These are phyloP conservation scores for Kodamaea suecica DNA, from an alignment of 1,139 yeast genomes.

Conservation along the genomic window DNA sequence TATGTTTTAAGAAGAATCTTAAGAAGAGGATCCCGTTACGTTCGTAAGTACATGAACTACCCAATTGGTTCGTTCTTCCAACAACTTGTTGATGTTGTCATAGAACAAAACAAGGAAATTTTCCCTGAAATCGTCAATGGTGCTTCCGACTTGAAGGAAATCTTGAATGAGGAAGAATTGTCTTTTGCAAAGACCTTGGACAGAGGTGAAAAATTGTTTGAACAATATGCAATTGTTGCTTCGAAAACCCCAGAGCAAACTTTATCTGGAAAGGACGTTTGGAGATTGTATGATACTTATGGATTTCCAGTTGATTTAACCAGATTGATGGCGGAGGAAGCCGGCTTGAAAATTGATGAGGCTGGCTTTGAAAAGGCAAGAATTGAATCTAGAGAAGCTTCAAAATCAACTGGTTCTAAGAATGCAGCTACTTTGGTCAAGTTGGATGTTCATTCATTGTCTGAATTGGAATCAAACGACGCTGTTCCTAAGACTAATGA, in stretches of 20 bases:
- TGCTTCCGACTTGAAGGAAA: conserved; percentile 77
- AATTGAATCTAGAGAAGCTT: conserved; percentile 87
- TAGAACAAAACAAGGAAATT: conserved; percentile 79
- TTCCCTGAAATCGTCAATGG: conserved; percentile 87
- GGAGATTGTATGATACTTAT: conserved; percentile 98
- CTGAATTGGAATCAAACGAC: conserved; percentile 55
- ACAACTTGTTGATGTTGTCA: conserved; percentile 86
- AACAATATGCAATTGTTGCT: conserved; percentile 85
- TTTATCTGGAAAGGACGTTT: conserved; percentile 88
- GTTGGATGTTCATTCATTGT: conserved; percentile 86
- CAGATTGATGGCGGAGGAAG: conserved; percentile 97
- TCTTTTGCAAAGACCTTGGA: conserved; percentile 93
- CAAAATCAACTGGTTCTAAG: conserved; percentile 77
- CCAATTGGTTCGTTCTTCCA: conserved; percentile 94
- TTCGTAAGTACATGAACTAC: conserved; percentile 91
- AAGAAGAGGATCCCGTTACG: conserved; percentile 97
- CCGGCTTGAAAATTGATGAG: conserved; percentile 90
- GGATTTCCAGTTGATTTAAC: conserved; percentile 99
- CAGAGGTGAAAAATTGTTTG: conserved; percentile 96
- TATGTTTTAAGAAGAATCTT: conserved; percentile 93
- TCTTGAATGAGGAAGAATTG: conserved; percentile 91
- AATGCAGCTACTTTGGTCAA: conserved; percentile 62
- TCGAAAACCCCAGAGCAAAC: conserved; percentile 70
- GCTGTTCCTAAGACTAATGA: conserved; percentile 83
- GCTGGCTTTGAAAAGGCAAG: conserved; percentile 88